Conservation (phyloP, 495 filamentous ascomycete species). For the Cairneyella variabilis region DNA sequence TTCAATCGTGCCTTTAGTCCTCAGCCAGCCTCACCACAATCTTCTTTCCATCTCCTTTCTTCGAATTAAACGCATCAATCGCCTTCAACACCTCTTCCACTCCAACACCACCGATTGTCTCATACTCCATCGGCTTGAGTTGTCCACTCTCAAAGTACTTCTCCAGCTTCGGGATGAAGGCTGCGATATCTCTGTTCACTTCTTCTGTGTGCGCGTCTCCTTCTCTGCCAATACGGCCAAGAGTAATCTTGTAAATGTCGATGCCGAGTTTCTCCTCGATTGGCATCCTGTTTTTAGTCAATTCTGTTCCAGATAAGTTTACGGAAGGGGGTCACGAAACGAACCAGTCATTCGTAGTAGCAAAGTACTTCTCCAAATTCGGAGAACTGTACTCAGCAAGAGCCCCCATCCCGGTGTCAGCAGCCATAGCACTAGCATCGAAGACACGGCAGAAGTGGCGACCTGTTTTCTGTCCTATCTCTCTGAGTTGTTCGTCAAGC, state of each 20-base stretch:
- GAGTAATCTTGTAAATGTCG: slow-evolving; percentile 6
- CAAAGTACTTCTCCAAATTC: slow-evolving; percentile 31
- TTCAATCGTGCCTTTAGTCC: no score
- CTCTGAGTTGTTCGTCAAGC: slow-evolving; percentile 32
- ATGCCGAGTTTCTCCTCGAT: slow-evolving; percentile 14
- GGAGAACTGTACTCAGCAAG: slow-evolving; percentile 15
- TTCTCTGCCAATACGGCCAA: slow-evolving; percentile 15
- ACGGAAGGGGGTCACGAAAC: background rate
- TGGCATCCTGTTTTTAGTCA: slow-evolving; percentile 4
- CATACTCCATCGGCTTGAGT: slow-evolving; percentile 22
- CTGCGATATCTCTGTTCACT: slow-evolving; percentile 11
- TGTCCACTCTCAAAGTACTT: slow-evolving; percentile 7
- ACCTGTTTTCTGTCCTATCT: slow-evolving; percentile 33
- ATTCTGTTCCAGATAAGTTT: background rate
- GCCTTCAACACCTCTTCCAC: slow-evolving; percentile 15
- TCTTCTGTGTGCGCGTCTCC: background rate
- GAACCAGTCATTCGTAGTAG: slow-evolving; percentile 43
- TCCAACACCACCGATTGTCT: slow-evolving; percentile 15
- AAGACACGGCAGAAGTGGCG: slow-evolving; percentile 36
- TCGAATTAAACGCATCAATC: slow-evolving; percentile 11
- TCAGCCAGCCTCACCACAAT: slow-evolving; percentile 17
- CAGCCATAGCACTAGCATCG: slow-evolving; percentile 35
- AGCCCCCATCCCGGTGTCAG: slow-evolving; percentile 30
- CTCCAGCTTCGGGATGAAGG: slow-evolving; percentile 16
- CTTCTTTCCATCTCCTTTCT: slow-evolving; percentile 18